Percentiles rank a stretch among this genome's conserved stretches.
Conservation (phyloP, 176 grass and related monocot species). For the Oryza punctata region DNA sequence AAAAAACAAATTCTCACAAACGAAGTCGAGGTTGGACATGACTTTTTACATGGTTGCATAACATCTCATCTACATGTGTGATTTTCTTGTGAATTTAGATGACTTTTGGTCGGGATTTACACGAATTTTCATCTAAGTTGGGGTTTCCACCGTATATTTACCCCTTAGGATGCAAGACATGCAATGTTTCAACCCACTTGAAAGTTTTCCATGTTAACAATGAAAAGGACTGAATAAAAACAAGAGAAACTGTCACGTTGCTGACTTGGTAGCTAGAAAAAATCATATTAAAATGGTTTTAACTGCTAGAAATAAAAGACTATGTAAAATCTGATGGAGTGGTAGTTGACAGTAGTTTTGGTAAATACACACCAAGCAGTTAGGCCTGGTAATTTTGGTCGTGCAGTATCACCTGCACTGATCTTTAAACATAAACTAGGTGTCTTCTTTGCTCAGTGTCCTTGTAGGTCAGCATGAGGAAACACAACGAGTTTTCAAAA, state of each 20-base stretch:
- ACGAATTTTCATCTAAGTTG: no score
- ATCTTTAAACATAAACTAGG: neutral
- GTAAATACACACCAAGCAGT: neutral
- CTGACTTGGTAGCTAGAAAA: neutral
- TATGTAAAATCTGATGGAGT: no score
- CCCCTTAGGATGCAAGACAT: neutral
- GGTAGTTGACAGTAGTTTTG: neutral
- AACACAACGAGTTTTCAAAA: neutral
- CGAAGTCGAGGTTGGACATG: no score
- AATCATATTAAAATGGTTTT: neutral
- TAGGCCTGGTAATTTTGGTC: neutral
- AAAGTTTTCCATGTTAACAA: neutral
- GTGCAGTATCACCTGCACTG: neutral
- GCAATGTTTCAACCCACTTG: neutral
- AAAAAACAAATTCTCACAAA: no score
- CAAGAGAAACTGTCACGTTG: neutral
- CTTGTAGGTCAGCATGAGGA: neutral
- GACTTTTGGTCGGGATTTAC: no score
- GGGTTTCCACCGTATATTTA: no score
- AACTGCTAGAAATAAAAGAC: neutral
- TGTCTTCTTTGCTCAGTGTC: neutral
- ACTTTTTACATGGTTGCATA: no score
- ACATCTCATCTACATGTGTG: no score
- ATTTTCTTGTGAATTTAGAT: no score
- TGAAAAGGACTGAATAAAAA: neutral